Evolutionary conservation across 495 filamentous ascomycete genomes (phyloP), one percentile per base, ranked within the genome.

Genomic region (Xylaria acuta): DNA sequence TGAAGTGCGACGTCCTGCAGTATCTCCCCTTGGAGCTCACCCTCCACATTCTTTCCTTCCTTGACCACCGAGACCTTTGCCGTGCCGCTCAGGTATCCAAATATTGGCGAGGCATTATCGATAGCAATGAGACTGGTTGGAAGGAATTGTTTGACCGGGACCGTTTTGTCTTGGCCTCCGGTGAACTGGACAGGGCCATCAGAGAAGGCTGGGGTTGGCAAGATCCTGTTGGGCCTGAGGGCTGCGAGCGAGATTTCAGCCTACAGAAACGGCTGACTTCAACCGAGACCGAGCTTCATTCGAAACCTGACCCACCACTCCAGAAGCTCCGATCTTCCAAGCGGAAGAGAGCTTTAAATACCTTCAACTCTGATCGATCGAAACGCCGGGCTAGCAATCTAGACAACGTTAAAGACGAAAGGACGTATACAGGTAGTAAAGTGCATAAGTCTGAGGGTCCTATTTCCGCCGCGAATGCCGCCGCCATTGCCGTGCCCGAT

Each of bases 171-270:
- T 84, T 98, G 20, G 91, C 93, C 20, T 88, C 92, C 2, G 93
- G 93, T 16, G 96, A 99, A 77, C 83, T 99, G 22, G 89, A 95
- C 66, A 89, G 90, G 72, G 95, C 96, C 18, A 92, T 98, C 66
- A 88, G 85, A 38, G 92, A 98, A 82, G 96, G 96, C n/a, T 99
- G 96, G 96, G 96, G 95, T n/a, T 99, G 95, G 93, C 96, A 98
- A 78, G 91, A 93, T 80, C 93, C 94, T 2, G 88, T 89, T 65
- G 93, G 90, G 7, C 79, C 85, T 9, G 88, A 94, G 73, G 92
- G 91, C 59, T 93, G 84, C 65, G 96, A 99, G 78, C 87, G 89
- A 70, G 95, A 99, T 80, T 83, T 98, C 22, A 92, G 91, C 74
- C 82, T 74, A 70, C 84, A 76, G 72, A 82, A 47, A 74, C 82